These are phyloP conservation scores for Sporisorium iseilematis-ciliati DNA, from an alignment of 1,284 basidiomycete species.

Conservation along the genomic window DNA sequence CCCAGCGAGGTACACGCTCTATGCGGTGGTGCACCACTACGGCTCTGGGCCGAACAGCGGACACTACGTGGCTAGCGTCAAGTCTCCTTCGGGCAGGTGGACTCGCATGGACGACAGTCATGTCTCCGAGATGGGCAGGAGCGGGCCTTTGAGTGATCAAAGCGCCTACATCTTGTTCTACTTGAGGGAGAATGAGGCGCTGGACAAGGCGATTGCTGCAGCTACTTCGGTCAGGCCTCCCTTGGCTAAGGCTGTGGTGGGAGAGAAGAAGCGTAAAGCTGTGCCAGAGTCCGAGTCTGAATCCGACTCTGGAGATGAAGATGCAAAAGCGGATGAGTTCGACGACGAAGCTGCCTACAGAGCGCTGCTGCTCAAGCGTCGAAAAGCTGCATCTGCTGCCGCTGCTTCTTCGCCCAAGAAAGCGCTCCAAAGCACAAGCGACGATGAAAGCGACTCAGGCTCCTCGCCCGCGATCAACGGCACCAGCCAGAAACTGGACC, in stretches of 20 bases:
- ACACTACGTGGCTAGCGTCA: slow-evolving; percentile 92
- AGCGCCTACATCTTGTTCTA: slow-evolving; percentile 96
- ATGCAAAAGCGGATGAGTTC: slow-evolving; percentile 6
- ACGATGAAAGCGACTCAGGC: slow-evolving; percentile 16
- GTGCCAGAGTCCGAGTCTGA: slow-evolving; percentile 10
- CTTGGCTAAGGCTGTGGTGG: slow-evolving; percentile 1
- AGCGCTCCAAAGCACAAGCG: not conserved
- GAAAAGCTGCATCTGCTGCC: slow-evolving; percentile 9
- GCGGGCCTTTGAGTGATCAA: slow-evolving; percentile 74
- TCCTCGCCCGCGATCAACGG: slow-evolving; percentile 10
- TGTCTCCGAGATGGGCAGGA: slow-evolving; percentile 72
- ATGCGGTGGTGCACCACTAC: slow-evolving; percentile 92
- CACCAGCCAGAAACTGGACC: slow-evolving; percentile 22
- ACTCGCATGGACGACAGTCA: slow-evolving; percentile 93
- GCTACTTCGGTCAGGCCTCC: slow-evolving; percentile 5
- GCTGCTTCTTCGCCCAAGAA: not conserved
- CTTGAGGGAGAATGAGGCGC: slow-evolving; percentile 74
- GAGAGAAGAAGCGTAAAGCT: slow-evolving; percentile 28
- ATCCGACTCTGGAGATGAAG: slow-evolving; percentile 6
- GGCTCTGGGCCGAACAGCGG: slow-evolving; percentile 93
- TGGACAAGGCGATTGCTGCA: slow-evolving; percentile 37
- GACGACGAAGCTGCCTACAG: slow-evolving; percentile 27
- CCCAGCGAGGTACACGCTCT: slow-evolving; percentile 82
- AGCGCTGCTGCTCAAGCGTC: slow-evolving; percentile 23
- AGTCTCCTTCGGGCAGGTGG: slow-evolving; percentile 80